phyloP scores from a whole-genome alignment of 768 basidiomycete species.

The Leccinellum rugosiceps region DNA sequence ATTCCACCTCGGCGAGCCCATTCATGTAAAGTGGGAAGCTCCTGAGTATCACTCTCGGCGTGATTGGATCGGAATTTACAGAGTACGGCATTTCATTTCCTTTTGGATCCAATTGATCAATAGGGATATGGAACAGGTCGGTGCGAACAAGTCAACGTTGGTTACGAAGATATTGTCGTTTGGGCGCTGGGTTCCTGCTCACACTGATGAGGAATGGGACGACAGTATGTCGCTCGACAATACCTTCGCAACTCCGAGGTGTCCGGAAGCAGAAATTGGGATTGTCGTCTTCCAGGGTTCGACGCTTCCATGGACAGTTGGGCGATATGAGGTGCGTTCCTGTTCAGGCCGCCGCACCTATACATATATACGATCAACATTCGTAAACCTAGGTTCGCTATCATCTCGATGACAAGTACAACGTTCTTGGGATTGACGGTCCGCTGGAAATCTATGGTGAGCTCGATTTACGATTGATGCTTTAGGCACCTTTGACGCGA shows the following conservation, averaged over 20 bases:
- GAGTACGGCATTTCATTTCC: conserved; percentile 41
- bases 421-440: conserved; percentile 83
- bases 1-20: conserved; percentile 91
- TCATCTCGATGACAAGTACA: conserved; percentile 97
- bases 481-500: neutral
- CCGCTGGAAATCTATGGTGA: conserved; percentile 88
- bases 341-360: neutral
- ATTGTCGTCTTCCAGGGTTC: conserved; percentile 72
- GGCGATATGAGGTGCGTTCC: conserved; percentile 67
- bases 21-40: conserved; percentile 83
- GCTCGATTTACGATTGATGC: conserved; percentile 24
- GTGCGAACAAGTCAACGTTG: conserved; percentile 78
- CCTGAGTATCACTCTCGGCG: conserved; percentile 81
- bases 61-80: conserved; percentile 96
- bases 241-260: conserved; percentile 32
- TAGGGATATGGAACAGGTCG: conserved; percentile 51
- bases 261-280: conserved; percentile 52
- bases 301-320: conserved; percentile 81
- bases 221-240: conserved; percentile 70
- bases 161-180: conserved; percentile 83
- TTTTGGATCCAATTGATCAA: neutral
- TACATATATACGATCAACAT: neutral
- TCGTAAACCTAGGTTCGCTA: conserved; percentile 62
- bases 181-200: conserved; percentile 92
- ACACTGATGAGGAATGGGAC: conserved; percentile 84